A percentile compares a stretch with the other conserved stretches of the same genome.
Conservation (phyloP, 371 early-diverging fungal genomes). For the Mortierella polycephala region DNA sequence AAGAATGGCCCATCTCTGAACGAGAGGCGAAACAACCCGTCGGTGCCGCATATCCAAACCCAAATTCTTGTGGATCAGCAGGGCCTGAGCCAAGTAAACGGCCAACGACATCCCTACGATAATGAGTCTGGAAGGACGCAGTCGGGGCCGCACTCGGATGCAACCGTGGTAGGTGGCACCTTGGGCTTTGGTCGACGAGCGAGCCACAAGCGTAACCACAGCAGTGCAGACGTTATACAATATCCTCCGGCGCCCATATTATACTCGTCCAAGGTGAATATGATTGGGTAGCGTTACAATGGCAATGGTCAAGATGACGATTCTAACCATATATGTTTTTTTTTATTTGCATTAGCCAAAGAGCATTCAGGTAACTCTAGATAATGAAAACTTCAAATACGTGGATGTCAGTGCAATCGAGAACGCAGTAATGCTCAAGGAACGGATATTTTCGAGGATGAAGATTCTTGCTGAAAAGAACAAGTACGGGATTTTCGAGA, state of each 20-base stretch:
- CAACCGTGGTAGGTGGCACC: conserved; percentile 46
- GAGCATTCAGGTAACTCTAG: conserved; percentile 65
- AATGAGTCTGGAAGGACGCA: conserved; percentile 2
- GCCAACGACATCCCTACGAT: conserved; percentile 17
- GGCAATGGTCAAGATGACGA: background rate
- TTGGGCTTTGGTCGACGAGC: conserved; percentile 40
- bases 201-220: conserved; percentile 48
- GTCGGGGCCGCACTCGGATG: conserved; percentile 25
- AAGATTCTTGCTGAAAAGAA: conserved; percentile 57
- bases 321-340: background rate
- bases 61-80: conserved; percentile 30
- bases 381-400: conserved; percentile 68
- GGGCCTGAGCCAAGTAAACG: conserved; percentile 4
- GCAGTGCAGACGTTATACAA: conserved; percentile 41
- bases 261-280: conserved; percentile 17
- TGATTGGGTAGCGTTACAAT: background rate
- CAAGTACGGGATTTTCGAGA: conserved; percentile 62
- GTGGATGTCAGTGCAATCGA: conserved; percentile 64
- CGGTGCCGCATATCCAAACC: conserved; percentile 45
- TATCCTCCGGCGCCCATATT: conserved; percentile 31
- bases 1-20: conserved; percentile 39
- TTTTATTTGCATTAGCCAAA: conserved; percentile 35
- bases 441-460: conserved; percentile 61
- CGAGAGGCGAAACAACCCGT: conserved; percentile 43
- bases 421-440: conserved; percentile 60